Evolutionary conservation across 148 eudicot species (phyloP), one percentile per base, ranked within the genome.

Genomic region (Spergularia marina): DNA sequence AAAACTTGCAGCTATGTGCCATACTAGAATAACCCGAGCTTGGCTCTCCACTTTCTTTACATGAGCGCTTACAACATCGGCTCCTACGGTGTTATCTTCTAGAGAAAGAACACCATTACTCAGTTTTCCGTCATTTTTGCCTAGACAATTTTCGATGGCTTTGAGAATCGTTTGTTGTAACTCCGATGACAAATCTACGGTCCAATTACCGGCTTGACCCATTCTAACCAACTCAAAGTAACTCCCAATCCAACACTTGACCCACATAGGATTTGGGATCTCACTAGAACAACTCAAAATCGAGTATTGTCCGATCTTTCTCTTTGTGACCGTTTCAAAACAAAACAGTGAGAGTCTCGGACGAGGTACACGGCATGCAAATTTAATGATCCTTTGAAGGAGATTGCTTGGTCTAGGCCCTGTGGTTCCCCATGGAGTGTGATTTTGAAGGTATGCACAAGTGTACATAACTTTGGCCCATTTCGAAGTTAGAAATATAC

Each of bases 391-490:
- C 23, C 51, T 10, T 71, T 39, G 49, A 17, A 16, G 4, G 15
- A 17, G 25, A 25, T 30, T 13, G 17, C 44, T 64, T 30, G 16
- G 23, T 16, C 7, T 34, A 13, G 39, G 0, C 10, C 56, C 18
- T 3, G 3, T 21, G 53, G 71, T 71, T 71, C 20, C 8, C 6
- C 20, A 4, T 1, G 3, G 49, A 23, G n/a, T 23, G 13, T 52
- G 11, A 14, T 69, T 51, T 71, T n/a, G 20, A 30, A 71, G 25
- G 52, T 56, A 56, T 0, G 52, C 14, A 71, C 63, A 55, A 71
- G 63, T 39, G 61, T 55, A 71, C 62, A 71, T 71, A n/a, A 71
- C 61, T 21, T 71, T 71, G 10, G 62, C 74, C 74, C 74, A 71
- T 71, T 53, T 71, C 0, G 74, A 71, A 7, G 74, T 71, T 5